Evolutionary conservation across 164 flowering plant species (phyloP).

Genomic region (Pachysandra terminalis): DNA sequence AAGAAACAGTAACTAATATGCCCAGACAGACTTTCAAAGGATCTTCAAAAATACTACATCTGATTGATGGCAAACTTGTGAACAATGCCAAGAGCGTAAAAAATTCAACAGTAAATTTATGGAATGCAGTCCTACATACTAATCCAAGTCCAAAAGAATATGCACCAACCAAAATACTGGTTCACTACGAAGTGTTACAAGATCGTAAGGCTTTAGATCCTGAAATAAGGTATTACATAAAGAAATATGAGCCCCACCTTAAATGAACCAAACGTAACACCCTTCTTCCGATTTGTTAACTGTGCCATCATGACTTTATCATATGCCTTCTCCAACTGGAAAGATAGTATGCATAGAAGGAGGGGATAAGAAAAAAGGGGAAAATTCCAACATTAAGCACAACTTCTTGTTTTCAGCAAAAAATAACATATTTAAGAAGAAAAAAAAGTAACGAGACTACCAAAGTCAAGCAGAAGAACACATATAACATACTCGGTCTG

Average conservation of each 20-base stretch:
- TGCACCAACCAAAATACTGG: background rate
- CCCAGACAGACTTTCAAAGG: too few relatives aligned
- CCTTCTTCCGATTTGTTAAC: constrained; percentile 74
- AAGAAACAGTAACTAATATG: too few relatives aligned
- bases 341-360: constrained; percentile 8
- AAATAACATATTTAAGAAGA: background rate
- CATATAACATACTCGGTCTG: constrained; percentile 44
- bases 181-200: background rate
- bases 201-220: too few relatives aligned
- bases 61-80: too few relatives aligned
- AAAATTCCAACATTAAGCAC: background rate
- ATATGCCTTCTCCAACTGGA: constrained; percentile 89
- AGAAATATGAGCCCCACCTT: constrained; percentile 42
- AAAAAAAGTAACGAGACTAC: background rate
- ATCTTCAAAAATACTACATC: too few relatives aligned
- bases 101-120: background rate
- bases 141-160: background rate
- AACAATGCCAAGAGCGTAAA: background rate
- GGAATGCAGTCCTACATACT: background rate
- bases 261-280: constrained; percentile 77
- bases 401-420: background rate
- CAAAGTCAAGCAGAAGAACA: background rate
- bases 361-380: constrained; percentile 7
- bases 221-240: constrained; percentile 4
- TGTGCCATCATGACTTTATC: constrained; percentile 93